Percentiles rank a stretch among this genome's conserved stretches.
These are phyloP conservation scores for Metschnikowia santaceciliae DNA, from an alignment of 805 yeast species.

Conservation along the genomic window DNA sequence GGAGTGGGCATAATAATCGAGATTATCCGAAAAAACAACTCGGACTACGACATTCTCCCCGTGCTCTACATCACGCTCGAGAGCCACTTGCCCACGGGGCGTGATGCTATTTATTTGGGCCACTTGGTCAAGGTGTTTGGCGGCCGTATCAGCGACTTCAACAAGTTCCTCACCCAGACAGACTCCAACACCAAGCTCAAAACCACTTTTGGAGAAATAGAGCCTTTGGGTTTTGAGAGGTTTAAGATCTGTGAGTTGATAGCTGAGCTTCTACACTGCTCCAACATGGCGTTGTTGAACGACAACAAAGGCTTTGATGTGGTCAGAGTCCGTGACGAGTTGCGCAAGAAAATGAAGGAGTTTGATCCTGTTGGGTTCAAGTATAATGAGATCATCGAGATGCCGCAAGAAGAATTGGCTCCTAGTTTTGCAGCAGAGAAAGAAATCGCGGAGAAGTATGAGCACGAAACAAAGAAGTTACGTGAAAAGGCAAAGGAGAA, in stretches of 20 bases:
- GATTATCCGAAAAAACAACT: slow-evolving; percentile 42
- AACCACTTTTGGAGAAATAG: slow-evolving; percentile 28
- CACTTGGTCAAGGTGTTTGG: slow-evolving; percentile 41
- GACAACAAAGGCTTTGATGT: slow-evolving; percentile 43
- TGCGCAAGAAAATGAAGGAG: slow-evolving; percentile 38
- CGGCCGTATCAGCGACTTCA: slow-evolving; percentile 33
- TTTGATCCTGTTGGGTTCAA: slow-evolving; percentile 43
- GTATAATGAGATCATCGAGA: slow-evolving; percentile 40
- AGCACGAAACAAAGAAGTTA: slow-evolving; percentile 14
- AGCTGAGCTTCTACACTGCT: slow-evolving; percentile 45
- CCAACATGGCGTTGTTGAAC: slow-evolving; percentile 44
- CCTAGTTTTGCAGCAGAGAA: slow-evolving; percentile 18
- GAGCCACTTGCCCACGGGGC: slow-evolving; percentile 45
- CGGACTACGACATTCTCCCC: slow-evolving; percentile 44
- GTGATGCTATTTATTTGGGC: slow-evolving; percentile 46
- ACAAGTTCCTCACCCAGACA: slow-evolving; percentile 29
- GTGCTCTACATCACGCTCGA: slow-evolving; percentile 43
- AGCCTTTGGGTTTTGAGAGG: slow-evolving; percentile 44
- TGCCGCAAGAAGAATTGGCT: slow-evolving; percentile 23
- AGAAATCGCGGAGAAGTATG: slow-evolving; percentile 15
- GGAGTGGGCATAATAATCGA: slow-evolving; percentile 48
- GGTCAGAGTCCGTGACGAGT: slow-evolving; percentile 36
- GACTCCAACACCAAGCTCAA: slow-evolving; percentile 16
- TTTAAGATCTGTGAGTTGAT: slow-evolving; percentile 45
- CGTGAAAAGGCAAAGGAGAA: slow-evolving; percentile 4